phyloP scores from a whole-genome alignment of 768 basidiomycete species.

The Russula brevipes region DNA sequence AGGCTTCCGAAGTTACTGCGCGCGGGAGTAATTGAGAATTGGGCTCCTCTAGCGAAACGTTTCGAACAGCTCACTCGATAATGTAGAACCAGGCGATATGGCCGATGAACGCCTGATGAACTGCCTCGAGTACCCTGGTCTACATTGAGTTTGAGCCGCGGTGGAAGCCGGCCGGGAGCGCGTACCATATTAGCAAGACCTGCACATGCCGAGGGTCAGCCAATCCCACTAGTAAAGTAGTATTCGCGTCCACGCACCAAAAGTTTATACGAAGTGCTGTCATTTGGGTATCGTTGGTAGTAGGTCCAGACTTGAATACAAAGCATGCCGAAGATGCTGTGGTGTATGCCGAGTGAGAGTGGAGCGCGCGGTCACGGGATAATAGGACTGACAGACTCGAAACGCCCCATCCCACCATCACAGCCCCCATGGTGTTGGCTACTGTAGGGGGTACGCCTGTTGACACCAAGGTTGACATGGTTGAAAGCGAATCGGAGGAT shows the following conservation, averaged over 20 bases:
- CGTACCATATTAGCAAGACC: conserved; percentile 21
- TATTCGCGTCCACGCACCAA: conserved; percentile 12
- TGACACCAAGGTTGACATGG: not conserved
- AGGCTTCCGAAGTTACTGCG: conserved; percentile 12
- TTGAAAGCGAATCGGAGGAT: not conserved
- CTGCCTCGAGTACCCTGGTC: conserved; percentile 16
- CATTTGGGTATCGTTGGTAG: conserved; percentile 22
- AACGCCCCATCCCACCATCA: conserved; percentile 21
- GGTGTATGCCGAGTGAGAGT: not conserved
- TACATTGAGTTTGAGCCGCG: not conserved
- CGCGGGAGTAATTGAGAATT: not conserved
- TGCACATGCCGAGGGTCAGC: not conserved
- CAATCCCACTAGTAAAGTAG: not conserved
- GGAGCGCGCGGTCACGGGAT: not conserved
- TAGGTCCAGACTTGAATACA: conserved; percentile 24
- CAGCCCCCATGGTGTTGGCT: conserved; percentile 23
- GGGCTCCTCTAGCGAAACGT: no score
- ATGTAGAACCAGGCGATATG: conserved; percentile 20
- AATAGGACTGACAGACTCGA: conserved; percentile 19
- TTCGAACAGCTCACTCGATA: conserved; percentile 4
- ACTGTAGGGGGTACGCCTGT: not conserved
- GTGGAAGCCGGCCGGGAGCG: not conserved
- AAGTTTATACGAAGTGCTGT: conserved; percentile 15
- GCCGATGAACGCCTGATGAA: conserved; percentile 22
- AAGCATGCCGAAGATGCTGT: conserved; percentile 23